A percentile compares a stretch with the other conserved stretches of the same genome.
phyloP scores from a whole-genome alignment of 257 asterid species.

The Scutellaria barbata region DNA sequence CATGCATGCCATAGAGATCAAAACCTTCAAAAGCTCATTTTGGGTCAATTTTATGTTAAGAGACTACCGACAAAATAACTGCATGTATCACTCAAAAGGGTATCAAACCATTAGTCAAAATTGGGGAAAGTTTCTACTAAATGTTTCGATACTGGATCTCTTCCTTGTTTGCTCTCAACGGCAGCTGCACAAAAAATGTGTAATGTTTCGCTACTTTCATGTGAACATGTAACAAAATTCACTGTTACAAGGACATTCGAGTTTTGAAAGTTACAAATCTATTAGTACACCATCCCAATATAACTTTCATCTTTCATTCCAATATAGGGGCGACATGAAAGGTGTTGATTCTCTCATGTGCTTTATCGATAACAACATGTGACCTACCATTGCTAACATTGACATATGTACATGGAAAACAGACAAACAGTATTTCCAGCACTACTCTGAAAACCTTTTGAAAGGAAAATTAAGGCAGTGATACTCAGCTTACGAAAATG shows the following conservation, averaged over 20 bases:
- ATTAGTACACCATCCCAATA: not conserved
- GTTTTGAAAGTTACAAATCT: not conserved
- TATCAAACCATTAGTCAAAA: not conserved
- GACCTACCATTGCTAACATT: slow-evolving; percentile 20
- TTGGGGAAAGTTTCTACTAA: slow-evolving; percentile 1
- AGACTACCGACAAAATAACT: not conserved
- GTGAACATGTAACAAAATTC: not conserved
- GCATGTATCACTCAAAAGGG: too few relatives aligned
- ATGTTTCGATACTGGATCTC: slow-evolving; percentile 3
- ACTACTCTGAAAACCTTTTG: not conserved
- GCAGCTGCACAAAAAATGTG: not conserved
- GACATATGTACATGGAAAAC: slow-evolving; percentile 19
- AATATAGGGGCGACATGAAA: slow-evolving; percentile 7
- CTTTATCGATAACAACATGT: slow-evolving; percentile 24
- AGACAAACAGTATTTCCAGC: not conserved
- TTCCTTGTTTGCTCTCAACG: not conserved
- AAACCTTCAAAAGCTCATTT: too few relatives aligned
- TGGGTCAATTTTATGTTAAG: not conserved
- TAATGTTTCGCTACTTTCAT: not conserved
- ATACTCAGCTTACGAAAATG: slow-evolving; percentile 36
- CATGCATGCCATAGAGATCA: not conserved
- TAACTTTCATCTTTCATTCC: not conserved
- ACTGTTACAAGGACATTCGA: not conserved
- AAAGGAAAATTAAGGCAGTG: slow-evolving; percentile 16
- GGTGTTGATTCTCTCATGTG: not conserved